These are phyloP conservation scores for Vitis cinerea DNA, from an alignment of 164 flowering plant species.

Conservation along the genomic window DNA sequence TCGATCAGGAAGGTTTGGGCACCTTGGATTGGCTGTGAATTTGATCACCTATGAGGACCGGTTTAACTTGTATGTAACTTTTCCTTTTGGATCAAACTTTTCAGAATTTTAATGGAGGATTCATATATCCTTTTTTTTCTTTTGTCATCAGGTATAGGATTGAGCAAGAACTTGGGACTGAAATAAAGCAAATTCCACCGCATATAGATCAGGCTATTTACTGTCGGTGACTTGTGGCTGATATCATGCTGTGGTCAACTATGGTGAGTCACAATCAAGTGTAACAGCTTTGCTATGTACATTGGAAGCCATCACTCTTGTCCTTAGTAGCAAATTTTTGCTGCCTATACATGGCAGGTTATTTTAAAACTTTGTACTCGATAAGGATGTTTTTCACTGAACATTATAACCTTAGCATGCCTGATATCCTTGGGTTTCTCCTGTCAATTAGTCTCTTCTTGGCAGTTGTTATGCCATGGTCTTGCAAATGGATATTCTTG, in stretches of 20 bases:
- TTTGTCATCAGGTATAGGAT: slow-evolving; percentile 76
- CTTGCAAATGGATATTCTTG: background rate
- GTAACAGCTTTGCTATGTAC: too few species aligned
- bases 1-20: slow-evolving; percentile 98
- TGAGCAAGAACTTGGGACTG: slow-evolving; percentile 99
- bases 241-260: slow-evolving; percentile 21
- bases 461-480: background rate
- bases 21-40: slow-evolving; percentile 97
- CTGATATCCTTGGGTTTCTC: background rate
- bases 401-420: too few species aligned
- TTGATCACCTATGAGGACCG: slow-evolving; percentile 98
- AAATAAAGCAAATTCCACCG: slow-evolving; percentile 98
- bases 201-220: slow-evolving; percentile 94
- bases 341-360: background rate
- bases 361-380: background rate
- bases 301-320: too few species aligned
- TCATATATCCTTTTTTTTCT: background rate
- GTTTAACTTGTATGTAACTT: slow-evolving; percentile 74
- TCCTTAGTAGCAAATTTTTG: background rate
- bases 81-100: background rate
- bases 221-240: slow-evolving; percentile 53
- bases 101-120: background rate
- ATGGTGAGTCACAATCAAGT: slow-evolving; percentile 23
- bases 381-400: background rate
- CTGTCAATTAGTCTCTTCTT: background rate